Conservation (phyloP, 805 yeast genomes). For the Vanderwaltozyma verrucispora region DNA sequence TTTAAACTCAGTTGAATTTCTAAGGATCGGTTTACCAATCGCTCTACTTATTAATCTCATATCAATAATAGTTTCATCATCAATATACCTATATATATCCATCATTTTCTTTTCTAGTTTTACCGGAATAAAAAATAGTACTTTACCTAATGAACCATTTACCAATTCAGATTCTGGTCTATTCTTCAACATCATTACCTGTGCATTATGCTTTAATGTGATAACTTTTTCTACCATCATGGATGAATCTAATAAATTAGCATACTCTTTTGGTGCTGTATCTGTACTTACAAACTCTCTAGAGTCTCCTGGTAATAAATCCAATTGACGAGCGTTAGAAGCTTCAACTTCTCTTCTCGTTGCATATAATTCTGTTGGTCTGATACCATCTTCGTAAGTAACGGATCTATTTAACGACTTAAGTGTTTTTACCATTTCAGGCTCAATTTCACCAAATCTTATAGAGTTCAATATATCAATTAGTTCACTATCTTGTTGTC, state of each 20-base stretch:
- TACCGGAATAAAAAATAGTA: slow-evolving; percentile 33
- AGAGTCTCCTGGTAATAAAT: slow-evolving; percentile 37
- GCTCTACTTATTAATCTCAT: slow-evolving; percentile 28
- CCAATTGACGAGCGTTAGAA: slow-evolving; percentile 52
- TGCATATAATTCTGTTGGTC: slow-evolving; percentile 83
- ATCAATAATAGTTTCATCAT: slow-evolving; percentile 22
- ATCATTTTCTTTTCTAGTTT: slow-evolving; percentile 15
- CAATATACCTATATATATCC: slow-evolving; percentile 17
- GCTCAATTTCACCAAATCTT: slow-evolving; percentile 57
- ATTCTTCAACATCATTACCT: slow-evolving; percentile 89
- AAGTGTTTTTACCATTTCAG: slow-evolving; percentile 40
- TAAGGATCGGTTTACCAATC: slow-evolving; percentile 13
- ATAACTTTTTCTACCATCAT: slow-evolving; percentile 63
- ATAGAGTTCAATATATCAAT: slow-evolving; percentile 72
- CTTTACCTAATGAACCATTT: slow-evolving; percentile 83
- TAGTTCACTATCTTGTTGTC: slow-evolving; percentile 71
- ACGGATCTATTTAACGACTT: slow-evolving; percentile 46
- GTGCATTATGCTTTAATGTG: slow-evolving; percentile 72
- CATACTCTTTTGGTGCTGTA: slow-evolving; percentile 23
- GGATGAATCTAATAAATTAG: slow-evolving; percentile 37
- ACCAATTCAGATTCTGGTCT: slow-evolving; percentile 59
- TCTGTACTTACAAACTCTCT: slow-evolving; percentile 39
- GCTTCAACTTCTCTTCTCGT: slow-evolving; percentile 75
- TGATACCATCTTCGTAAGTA: slow-evolving; percentile 58
- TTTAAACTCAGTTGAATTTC: slow-evolving; percentile 21